Conservation (phyloP, 129 eudicot genomes). For the Escallonia rubra region DNA sequence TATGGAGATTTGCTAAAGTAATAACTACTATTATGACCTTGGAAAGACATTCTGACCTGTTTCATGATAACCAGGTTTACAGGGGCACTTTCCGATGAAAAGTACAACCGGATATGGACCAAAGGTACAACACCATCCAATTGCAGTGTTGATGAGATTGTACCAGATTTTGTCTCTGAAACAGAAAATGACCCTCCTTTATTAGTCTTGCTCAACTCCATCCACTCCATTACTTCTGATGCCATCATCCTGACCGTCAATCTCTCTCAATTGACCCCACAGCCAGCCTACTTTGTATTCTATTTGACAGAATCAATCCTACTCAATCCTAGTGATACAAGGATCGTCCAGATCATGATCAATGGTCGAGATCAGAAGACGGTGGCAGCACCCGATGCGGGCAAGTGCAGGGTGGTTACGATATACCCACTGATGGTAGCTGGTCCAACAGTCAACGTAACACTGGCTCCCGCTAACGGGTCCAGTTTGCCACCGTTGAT, state of each 20-base stretch:
- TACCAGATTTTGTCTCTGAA: not conserved
- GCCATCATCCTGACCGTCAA: not conserved
- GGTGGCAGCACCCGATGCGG: not conserved
- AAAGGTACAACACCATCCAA: not conserved
- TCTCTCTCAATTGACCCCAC: conserved; percentile 3
- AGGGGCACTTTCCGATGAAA: not conserved
- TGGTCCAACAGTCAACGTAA: not conserved
- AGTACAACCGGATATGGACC: conserved; percentile 7
- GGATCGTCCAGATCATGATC: not conserved
- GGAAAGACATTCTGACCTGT: no score
- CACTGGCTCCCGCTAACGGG: not conserved
- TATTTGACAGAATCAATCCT: not conserved
- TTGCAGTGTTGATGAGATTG: not conserved
- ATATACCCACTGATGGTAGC: not conserved
- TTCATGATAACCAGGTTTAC: not conserved
- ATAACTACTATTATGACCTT: no score
- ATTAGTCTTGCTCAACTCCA: not conserved
- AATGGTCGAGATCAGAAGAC: conserved; percentile 2
- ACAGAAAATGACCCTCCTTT: conserved; percentile 2
- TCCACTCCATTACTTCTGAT: not conserved
- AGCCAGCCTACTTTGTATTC: conserved; percentile 9
- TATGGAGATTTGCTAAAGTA: no score
- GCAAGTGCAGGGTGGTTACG: not conserved
- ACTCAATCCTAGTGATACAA: not conserved
- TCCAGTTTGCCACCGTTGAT: conserved; percentile 5